Conservation (phyloP, 176 grass and related monocot genomes). For the Aegilops umbellulata region DNA sequence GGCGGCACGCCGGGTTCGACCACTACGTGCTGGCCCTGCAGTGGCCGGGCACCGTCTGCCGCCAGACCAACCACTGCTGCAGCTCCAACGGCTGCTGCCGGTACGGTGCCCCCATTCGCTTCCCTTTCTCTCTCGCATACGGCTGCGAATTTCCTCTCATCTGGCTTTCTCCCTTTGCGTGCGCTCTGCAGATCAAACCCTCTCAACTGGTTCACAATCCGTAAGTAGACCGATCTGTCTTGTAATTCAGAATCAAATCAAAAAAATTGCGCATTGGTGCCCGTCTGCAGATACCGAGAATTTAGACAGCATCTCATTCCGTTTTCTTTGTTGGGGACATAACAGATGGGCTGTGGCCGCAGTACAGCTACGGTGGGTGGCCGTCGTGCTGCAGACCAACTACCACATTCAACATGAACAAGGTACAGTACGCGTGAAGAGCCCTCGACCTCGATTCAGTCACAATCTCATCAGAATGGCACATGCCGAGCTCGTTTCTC, state of each 20-base stretch:
- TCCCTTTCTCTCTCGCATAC: background rate
- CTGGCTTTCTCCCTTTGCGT: background rate
- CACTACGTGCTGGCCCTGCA: conserved; percentile 81
- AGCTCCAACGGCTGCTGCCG: conserved; percentile 89
- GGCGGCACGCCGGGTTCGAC: conserved; percentile 58
- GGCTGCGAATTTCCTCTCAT: conserved; percentile 2
- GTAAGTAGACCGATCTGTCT: conserved; percentile 36
- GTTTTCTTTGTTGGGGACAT: background rate
- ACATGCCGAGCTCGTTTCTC: background rate
- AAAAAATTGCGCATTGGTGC: too few relatives aligned
- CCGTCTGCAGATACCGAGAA: too few relatives aligned
- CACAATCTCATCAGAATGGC: too few relatives aligned
- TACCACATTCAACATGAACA: conserved; percentile 65
- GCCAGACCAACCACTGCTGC: conserved; percentile 69
- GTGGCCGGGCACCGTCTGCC: conserved; percentile 85
- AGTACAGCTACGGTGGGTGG: conserved; percentile 78
- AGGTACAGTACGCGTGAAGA: conserved; percentile 43
- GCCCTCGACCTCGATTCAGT: too few relatives aligned
- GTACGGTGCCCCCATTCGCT: conserved; percentile 22
- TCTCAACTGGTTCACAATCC: conserved; percentile 77
- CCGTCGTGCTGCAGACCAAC: conserved; percentile 71
- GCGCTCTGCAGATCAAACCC: conserved; percentile 61
- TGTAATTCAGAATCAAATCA: background rate
- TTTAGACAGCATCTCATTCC: too few relatives aligned
- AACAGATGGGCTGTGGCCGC: conserved; percentile 82